phyloP scores from a whole-genome alignment of 169 alveolate species.

The Cryptosporidium ubiquitum region DNA sequence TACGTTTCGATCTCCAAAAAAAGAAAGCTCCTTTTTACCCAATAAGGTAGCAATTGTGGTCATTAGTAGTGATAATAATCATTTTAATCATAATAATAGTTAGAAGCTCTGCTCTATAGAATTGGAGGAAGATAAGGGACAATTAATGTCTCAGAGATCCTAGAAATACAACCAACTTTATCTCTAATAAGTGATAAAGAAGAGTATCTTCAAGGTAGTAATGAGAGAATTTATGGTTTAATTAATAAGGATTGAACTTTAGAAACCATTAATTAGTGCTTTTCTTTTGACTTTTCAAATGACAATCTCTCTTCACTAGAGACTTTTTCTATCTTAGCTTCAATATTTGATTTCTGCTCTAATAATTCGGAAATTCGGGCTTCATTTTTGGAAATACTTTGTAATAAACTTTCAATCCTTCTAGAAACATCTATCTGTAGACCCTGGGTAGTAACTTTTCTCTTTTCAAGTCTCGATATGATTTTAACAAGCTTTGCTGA shows the following conservation, averaged over 20 bases:
- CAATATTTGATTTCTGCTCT: neutral
- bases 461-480: neutral
- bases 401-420: neutral
- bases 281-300: neutral
- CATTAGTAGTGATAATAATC: no score
- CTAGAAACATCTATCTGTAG: conserved; percentile 5
- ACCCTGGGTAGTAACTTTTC: neutral
- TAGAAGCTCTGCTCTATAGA: no score
- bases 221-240: no score
- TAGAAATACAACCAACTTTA: no score
- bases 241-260: neutral
- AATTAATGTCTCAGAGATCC: neutral
- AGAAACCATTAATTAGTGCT: neutral
- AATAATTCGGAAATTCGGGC: neutral
- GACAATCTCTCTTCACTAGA: neutral
- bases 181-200: no score
- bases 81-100: no score
- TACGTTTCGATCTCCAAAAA: no score
- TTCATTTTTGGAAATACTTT: neutral
- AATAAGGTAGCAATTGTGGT: no score
- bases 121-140: neutral
- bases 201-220: neutral
- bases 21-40: no score
- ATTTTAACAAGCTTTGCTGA: neutral
- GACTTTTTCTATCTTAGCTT: neutral